phyloP scores from a whole-genome alignment of 2,329 filamentous ascomycete species.

The Plenodomus biglobosus region DNA sequence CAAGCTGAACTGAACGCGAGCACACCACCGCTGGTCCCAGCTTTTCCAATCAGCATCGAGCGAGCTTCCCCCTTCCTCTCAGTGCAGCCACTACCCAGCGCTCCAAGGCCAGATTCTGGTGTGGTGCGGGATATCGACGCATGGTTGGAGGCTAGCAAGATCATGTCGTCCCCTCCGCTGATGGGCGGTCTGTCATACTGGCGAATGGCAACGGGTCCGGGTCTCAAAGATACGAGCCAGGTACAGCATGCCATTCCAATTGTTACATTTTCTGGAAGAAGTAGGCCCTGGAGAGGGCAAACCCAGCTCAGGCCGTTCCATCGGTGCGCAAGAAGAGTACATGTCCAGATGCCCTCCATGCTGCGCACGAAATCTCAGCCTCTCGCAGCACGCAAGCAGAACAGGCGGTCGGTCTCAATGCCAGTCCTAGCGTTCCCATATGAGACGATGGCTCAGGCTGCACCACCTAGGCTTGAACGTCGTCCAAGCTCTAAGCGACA shows the following conservation, averaged over 20 bases:
- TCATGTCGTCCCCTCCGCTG: conserved; percentile 28
- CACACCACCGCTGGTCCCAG: conserved; percentile 3
- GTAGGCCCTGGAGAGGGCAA: conserved; percentile 18
- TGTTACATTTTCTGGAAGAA: conserved; percentile 7
- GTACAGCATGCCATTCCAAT: conserved; percentile 37
- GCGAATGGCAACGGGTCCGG: conserved; percentile 20
- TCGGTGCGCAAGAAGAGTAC: conserved; percentile 31
- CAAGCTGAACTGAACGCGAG: conserved; percentile 1
- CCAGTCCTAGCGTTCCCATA: conserved; percentile 24
- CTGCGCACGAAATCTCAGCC: conserved; percentile 22
- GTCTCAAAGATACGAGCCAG: conserved; percentile 8
- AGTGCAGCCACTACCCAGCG: conserved; percentile 21
- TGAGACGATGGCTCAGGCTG: conserved; percentile 9
- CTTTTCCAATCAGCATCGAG: conserved; percentile 10
- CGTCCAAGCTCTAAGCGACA: conserved; percentile 11
- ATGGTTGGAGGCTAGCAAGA: conserved; percentile 37
- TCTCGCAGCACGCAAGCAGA: conserved; percentile 13
- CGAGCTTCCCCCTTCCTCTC: conserved; percentile 9
- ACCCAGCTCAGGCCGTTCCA: conserved; percentile 27
- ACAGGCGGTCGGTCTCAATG: conserved; percentile 30
- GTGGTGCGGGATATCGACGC: conserved; percentile 33
- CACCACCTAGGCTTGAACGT: conserved; percentile 9
- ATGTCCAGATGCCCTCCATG: conserved; percentile 35
- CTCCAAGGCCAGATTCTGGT: conserved; percentile 27
- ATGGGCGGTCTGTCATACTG: conserved; percentile 42